Conservation (phyloP, 192 early-diverging fungal species). For the Lunasporangiospora selenospora region DNA sequence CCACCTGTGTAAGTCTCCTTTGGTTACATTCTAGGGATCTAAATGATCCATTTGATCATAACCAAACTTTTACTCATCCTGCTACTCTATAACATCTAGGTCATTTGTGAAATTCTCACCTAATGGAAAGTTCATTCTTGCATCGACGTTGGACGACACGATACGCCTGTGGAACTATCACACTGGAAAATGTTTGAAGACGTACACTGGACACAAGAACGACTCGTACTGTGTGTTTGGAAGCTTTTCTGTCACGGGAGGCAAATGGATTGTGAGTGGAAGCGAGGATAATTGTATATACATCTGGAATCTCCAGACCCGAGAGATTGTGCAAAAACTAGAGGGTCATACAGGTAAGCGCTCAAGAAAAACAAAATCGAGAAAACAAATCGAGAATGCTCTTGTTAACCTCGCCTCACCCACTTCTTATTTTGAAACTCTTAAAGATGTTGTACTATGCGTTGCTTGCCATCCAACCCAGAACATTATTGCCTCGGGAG, state of each 20-base stretch:
- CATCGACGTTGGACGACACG: constrained; percentile 92
- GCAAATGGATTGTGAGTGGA: constrained; percentile 96
- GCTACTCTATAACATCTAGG: constrained; percentile 35
- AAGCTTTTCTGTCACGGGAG: constrained; percentile 92
- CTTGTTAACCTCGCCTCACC: no score
- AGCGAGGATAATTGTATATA: constrained; percentile 95
- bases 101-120: constrained; percentile 99
- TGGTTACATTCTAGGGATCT: neutral
- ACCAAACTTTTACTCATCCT: neutral
- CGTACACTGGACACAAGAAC: constrained; percentile 92
- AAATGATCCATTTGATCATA: neutral
- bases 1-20: constrained; percentile 80
- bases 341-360: constrained; percentile 87
- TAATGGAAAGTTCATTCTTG: constrained; percentile 98
- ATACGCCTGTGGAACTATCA: constrained; percentile 95
- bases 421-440: constrained; percentile 68
- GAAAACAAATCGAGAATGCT: constrained; percentile 77
- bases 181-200: constrained; percentile 95
- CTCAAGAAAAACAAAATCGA: constrained; percentile 20
- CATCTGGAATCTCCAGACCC: constrained; percentile 97
- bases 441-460: constrained; percentile 87
- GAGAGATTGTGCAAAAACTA: constrained; percentile 93
- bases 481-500: constrained; percentile 95
- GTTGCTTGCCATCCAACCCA: constrained; percentile 93
- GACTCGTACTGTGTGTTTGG: constrained; percentile 92